Evolutionary conservation across 305 asterid species (phyloP).

Genomic region (Fraxinus xanthoxyloides): DNA sequence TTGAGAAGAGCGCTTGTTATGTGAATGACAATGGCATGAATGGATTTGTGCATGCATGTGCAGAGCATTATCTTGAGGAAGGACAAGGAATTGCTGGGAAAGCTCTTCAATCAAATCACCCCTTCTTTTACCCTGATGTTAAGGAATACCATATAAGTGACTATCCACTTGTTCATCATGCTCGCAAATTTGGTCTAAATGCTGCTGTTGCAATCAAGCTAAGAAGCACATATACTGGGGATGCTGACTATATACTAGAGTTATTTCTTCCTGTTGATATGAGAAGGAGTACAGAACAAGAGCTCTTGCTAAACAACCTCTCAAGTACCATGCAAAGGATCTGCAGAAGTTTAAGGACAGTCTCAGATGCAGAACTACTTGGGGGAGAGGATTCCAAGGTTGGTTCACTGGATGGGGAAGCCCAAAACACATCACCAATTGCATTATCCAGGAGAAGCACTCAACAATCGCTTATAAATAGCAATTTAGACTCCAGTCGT

Average conservation of each 20-base stretch:
- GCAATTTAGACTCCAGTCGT: conserved; percentile 22
- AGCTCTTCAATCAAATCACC: conserved; percentile 64
- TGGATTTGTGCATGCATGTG: conserved; percentile 64
- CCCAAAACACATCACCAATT: conserved; percentile 21
- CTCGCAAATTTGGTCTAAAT: conserved; percentile 61
- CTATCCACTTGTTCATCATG: conserved; percentile 81
- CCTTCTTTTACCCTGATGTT: conserved; percentile 58
- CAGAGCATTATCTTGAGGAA: conserved; percentile 53
- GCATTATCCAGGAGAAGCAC: conserved; percentile 24
- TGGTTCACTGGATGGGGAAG: conserved; percentile 21
- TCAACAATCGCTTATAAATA: conserved; percentile 24
- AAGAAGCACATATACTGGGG: conserved; percentile 54
- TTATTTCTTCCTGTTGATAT: conserved; percentile 65
- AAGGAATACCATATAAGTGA: conserved; percentile 65
- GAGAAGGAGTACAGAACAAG: conserved; percentile 50
- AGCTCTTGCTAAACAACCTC: conserved; percentile 50
- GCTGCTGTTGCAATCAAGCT: conserved; percentile 74
- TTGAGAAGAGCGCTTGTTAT: conserved; percentile 52
- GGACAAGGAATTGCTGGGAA: conserved; percentile 82
- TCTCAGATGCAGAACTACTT: conserved; percentile 47
- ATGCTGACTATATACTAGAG: conserved; percentile 69
- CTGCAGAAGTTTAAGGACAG: conserved; percentile 56
- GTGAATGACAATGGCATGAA: conserved; percentile 43
- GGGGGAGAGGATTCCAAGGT: conserved; percentile 24
- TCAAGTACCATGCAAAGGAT: conserved; percentile 55